Conservation (phyloP, 2,329 filamentous ascomycete genomes). For the Phyllosticta citriasiana region DNA sequence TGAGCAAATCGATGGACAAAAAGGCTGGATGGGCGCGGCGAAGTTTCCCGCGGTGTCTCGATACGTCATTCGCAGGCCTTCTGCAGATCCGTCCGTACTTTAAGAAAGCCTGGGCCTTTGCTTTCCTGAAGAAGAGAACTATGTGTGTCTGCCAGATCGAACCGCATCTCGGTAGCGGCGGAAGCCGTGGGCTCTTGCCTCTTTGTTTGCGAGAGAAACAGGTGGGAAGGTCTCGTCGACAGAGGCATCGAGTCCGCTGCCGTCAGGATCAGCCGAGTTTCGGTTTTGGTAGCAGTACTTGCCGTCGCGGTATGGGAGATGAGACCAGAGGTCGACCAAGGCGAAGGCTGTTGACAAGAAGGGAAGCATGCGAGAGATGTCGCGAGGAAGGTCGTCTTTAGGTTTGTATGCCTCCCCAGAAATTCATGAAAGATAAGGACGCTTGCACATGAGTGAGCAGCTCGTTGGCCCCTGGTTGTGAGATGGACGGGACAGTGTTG, state of each 20-base stretch:
- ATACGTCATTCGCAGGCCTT: not conserved
- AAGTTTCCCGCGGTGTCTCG: not conserved
- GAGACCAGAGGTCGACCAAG: not conserved
- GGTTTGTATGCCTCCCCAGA: too few relatives aligned
- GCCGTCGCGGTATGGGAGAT: not conserved
- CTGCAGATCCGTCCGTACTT: not conserved
- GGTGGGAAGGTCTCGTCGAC: not conserved
- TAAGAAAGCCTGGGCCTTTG: not conserved
- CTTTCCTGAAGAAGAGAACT: not conserved
- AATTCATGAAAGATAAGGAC: too few relatives aligned
- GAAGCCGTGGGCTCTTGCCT: not conserved
- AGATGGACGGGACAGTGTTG: too few relatives aligned
- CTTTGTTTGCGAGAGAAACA: not conserved
- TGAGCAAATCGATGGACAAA: not conserved
- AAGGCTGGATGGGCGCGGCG: not conserved
- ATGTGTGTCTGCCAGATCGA: not conserved
- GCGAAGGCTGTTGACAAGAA: not conserved
- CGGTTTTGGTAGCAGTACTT: not conserved
- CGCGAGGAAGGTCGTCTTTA: not conserved
- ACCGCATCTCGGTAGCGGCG: not conserved
- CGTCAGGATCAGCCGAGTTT: not conserved
- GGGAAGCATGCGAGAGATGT: not conserved
- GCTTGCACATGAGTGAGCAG: too few relatives aligned
- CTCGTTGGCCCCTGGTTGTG: too few relatives aligned
- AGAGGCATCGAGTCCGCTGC: not conserved